A percentile compares a stretch with the other conserved stretches of the same genome.
phyloP scores from a whole-genome alignment of 805 yeast species.

The Sugiyamaella boreocaroliniensis region DNA sequence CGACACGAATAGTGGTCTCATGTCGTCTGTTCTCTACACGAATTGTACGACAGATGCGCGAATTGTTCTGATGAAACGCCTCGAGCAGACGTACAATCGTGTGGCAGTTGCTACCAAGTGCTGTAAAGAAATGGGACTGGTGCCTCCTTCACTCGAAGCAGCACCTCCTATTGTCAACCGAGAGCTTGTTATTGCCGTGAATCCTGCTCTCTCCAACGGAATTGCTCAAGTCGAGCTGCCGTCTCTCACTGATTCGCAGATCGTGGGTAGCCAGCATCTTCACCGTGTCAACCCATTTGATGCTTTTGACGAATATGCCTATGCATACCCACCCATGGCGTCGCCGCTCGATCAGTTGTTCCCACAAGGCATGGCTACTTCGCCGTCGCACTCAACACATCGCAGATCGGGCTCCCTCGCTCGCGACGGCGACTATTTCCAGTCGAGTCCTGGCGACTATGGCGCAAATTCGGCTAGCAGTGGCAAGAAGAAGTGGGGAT shows the following conservation, averaged over 20 bases:
- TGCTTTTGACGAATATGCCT: conserved; percentile 34
- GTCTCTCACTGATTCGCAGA: background rate
- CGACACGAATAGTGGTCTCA: conserved; percentile 23
- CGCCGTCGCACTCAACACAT: background rate
- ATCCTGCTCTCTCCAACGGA: conserved; percentile 15
- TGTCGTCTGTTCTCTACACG: conserved; percentile 21
- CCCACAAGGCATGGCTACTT: background rate
- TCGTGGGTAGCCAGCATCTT: conserved; percentile 10
- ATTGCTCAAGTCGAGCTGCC: background rate
- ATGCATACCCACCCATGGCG: conserved; percentile 23
- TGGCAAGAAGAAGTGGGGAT: conserved; percentile 9
- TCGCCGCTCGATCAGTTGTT: conserved; percentile 13
- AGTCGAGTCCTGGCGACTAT: background rate
- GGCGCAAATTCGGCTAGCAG: background rate
- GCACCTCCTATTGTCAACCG: conserved; percentile 29
- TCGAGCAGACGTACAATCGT: conserved; percentile 16
- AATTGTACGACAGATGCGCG: conserved; percentile 26
- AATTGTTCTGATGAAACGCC: conserved; percentile 18
- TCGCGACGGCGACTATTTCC: background rate
- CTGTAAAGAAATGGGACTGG: conserved; percentile 11
- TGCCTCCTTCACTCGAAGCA: conserved; percentile 18
- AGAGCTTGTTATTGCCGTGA: conserved; percentile 20
- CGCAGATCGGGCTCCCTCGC: background rate
- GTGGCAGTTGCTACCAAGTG: conserved; percentile 4
- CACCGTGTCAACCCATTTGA: conserved; percentile 31